phyloP scores from a whole-genome alignment of 2,329 filamentous ascomycete genomes.

The Endoconidiophora polonica region DNA sequence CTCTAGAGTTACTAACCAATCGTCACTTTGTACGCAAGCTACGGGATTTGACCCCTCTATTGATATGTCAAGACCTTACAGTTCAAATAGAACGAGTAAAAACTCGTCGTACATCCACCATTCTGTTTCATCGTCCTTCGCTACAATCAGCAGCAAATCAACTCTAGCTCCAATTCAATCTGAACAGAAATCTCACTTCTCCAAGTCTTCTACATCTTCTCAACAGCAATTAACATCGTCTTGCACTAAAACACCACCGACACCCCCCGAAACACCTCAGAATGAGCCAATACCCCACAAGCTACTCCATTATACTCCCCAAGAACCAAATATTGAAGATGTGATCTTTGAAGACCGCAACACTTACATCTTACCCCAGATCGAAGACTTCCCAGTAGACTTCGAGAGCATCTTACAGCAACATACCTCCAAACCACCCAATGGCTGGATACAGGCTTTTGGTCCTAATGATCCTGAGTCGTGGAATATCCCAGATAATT shows the following conservation, averaged over 20 bases:
- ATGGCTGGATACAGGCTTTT: slow-evolving; percentile 9
- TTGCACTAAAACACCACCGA: slow-evolving; percentile 4
- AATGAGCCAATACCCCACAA: background rate
- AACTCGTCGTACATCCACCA: slow-evolving; percentile 23
- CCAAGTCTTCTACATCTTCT: background rate
- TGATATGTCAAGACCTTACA: background rate
- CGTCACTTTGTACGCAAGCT: slow-evolving; percentile 7
- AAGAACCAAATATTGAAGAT: background rate
- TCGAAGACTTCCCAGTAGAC: slow-evolving; percentile 7
- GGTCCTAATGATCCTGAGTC: slow-evolving; percentile 6
- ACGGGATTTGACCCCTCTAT: slow-evolving; percentile 4
- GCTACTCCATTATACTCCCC: background rate
- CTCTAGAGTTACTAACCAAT: slow-evolving; percentile 7
- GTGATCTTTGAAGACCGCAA: background rate
- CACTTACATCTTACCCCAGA: background rate
- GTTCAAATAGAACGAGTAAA: slow-evolving; percentile 13
- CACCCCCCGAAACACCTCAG: slow-evolving; percentile 9
- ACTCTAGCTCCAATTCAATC: slow-evolving; percentile 19
- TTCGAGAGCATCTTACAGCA: background rate
- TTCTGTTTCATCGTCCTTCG: slow-evolving; percentile 26
- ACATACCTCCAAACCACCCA: background rate
- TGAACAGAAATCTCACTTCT: background rate
- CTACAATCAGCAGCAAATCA: slow-evolving; percentile 26
- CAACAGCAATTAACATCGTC: background rate
- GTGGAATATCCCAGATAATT: slow-evolving; percentile 23